phyloP scores from a whole-genome alignment of 140 eudicot genomes.

The Oenanthe javanica region DNA sequence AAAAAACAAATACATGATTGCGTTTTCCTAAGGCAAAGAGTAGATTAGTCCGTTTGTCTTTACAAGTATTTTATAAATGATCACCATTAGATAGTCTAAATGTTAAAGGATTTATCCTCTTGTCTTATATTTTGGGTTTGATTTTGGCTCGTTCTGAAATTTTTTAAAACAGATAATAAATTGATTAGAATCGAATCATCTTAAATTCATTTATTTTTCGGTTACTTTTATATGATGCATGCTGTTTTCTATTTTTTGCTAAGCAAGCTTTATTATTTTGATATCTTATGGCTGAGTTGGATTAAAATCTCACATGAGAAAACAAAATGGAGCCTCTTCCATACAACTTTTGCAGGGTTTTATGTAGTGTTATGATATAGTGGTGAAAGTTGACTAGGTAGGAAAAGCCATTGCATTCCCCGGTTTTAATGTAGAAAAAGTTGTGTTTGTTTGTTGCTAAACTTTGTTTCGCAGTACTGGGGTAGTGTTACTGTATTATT shows the following conservation, averaged over 20 bases:
- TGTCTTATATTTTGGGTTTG: too few relatives aligned
- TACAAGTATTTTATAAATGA: too few relatives aligned
- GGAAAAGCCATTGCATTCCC: conserved; percentile 17
- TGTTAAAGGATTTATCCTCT: too few relatives aligned
- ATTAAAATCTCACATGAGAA: neutral
- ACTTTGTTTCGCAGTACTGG: neutral
- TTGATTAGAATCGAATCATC: too few relatives aligned
- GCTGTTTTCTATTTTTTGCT: neutral
- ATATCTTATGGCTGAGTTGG: neutral
- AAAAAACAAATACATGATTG: neutral
- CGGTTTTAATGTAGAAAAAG: conserved; percentile 39
- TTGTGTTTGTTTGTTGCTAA: conserved; percentile 18
- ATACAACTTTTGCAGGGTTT: neutral
- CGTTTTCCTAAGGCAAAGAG: too few relatives aligned
- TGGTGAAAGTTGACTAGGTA: conserved; percentile 10
- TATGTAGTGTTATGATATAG: neutral
- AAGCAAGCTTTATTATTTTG: neutral
- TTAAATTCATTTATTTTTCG: too few relatives aligned
- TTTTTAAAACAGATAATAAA: too few relatives aligned
- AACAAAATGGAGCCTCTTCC: conserved; percentile 12
- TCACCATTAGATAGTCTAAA: too few relatives aligned
- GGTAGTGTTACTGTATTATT: neutral
- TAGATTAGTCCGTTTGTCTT: too few relatives aligned
- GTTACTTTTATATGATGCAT: too few relatives aligned
- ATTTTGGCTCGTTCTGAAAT: too few relatives aligned